Evolutionary conservation across 495 filamentous ascomycete genomes (phyloP), one percentile per base, ranked within the genome.

Genomic region (Bathelium albidoporum): DNA sequence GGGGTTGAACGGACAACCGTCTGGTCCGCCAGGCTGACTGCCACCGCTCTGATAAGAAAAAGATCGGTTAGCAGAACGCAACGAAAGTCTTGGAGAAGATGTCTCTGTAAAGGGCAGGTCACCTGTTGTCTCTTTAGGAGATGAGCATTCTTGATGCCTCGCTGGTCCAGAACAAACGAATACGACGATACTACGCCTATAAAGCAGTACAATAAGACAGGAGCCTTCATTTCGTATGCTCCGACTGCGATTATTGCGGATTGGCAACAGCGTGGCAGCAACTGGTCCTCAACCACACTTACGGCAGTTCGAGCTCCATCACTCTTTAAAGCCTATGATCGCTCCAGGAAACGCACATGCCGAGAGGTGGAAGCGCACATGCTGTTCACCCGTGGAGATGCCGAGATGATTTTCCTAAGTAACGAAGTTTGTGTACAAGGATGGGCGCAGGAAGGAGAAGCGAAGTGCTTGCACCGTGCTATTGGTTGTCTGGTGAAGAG

Each of bases 1-100:
- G 2, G 70, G n/a, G 58, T 76, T 78, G 69, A 67, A 69, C 0
- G 75, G 75, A 61, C 74, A 78, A 26, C 65, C 72, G 26, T 70
- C 53, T 22, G 66, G 52, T 16, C 60, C 62, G 12, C 58, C 64
- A 31, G 58, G 62, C 22, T 44, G 43, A 2, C 24, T 22, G 22
- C 59, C 62, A 11, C 60, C 61, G 31, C 62, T 29, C 49, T 55
- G 22, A 41, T 41, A 41, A 41, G 9, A 41, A 41, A 41, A 39
- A 39, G 34, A 5, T 14, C 5, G 5, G 14, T 39, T 39, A 39
- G 34, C 34, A 39, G 14, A 39, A n/a, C n/a, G n/a, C n/a, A n/a
- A n/a, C n/a, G n/a, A n/a, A n/a, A n/a, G n/a, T n/a, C n/a, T n/a
- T n/a, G n/a, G n/a, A n/a, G n/a, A n/a, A n/a, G n/a, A n/a, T n/a